Percentiles rank a stretch among this genome's conserved stretches.
Conservation (phyloP, 306 rosid genomes). For the Fagus sylvatica region DNA sequence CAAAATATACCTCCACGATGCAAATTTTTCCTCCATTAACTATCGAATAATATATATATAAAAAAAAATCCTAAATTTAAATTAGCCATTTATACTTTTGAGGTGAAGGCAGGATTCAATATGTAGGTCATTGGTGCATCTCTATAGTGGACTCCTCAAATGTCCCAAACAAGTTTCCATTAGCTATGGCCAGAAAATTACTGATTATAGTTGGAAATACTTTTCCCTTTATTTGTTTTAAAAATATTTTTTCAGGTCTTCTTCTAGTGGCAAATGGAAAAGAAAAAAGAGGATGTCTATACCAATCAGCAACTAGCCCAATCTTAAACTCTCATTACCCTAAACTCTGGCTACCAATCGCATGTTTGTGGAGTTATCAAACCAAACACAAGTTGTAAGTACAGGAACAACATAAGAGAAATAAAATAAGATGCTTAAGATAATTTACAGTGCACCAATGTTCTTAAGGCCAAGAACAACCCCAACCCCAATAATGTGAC, state of each 20-base stretch:
- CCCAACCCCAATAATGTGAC: constrained; percentile 94
- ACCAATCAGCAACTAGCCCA: not conserved
- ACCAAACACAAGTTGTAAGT: not conserved
- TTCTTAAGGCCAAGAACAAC: constrained; percentile 92
- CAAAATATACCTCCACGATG: too few species aligned
- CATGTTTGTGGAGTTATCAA: not conserved
- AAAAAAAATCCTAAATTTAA: too few species aligned
- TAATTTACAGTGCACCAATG: constrained; percentile 64
- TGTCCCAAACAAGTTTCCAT: too few species aligned
- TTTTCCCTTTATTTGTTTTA: not conserved
- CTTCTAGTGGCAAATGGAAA: not conserved
- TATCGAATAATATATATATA: too few species aligned
- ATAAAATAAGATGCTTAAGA: constrained; percentile 9
- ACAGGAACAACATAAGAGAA: not conserved
- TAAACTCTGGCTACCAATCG: not conserved
- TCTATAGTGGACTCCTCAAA: too few species aligned
- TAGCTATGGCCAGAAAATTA: too few species aligned
- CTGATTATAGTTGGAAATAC: too few species aligned
- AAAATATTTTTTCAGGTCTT: not conserved
- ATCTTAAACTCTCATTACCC: not conserved
- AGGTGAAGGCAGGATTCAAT: too few species aligned
- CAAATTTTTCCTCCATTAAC: too few species aligned
- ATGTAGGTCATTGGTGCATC: too few species aligned
- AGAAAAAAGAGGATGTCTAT: not conserved
- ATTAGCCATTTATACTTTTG: too few species aligned